These are phyloP conservation scores for Leucosporidium yakuticum DNA, from an alignment of 768 basidiomycete genomes.

Conservation along the genomic window DNA sequence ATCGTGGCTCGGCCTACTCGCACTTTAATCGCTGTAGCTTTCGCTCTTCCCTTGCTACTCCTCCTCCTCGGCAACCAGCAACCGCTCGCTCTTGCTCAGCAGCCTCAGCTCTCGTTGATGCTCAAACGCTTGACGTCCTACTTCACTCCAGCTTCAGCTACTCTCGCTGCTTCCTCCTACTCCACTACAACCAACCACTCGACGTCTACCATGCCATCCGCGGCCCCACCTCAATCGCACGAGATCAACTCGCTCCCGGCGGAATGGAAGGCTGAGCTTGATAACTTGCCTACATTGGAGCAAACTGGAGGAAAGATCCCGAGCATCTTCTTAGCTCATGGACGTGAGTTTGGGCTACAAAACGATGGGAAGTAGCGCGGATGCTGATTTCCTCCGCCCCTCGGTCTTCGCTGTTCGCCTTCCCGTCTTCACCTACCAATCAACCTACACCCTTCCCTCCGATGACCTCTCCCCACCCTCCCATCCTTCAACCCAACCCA, in stretches of 20 bases:
- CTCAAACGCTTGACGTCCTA: no score
- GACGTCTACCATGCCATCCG: neutral
- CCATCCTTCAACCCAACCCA: conserved; percentile 23
- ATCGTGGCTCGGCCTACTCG: no score
- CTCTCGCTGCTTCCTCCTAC: neutral
- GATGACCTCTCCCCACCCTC: conserved; percentile 51
- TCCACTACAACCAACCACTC: neutral
- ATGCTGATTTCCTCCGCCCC: neutral
- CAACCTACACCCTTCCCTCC: conserved; percentile 36
- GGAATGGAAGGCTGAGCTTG: conserved; percentile 34
- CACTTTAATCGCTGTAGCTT: no score
- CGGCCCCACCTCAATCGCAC: neutral
- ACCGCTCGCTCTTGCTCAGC: no score
- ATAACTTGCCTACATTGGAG: conserved; percentile 27
- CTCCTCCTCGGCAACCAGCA: no score
- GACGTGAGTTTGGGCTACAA: conserved; percentile 21
- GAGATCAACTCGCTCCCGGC: conserved; percentile 9
- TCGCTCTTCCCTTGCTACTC: no score
- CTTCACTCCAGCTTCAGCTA: no score
- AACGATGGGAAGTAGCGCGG: neutral
- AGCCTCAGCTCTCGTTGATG: no score
- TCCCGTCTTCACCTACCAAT: neutral
- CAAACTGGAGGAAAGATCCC: conserved; percentile 49
- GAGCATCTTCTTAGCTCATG: conserved; percentile 59
- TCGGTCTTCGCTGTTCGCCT: neutral